Percentiles rank a stretch among this genome's conserved stretches.
These are phyloP conservation scores for Thozetella sp. DNA, from an alignment of 495 filamentous ascomycete genomes.

Conservation along the genomic window DNA sequence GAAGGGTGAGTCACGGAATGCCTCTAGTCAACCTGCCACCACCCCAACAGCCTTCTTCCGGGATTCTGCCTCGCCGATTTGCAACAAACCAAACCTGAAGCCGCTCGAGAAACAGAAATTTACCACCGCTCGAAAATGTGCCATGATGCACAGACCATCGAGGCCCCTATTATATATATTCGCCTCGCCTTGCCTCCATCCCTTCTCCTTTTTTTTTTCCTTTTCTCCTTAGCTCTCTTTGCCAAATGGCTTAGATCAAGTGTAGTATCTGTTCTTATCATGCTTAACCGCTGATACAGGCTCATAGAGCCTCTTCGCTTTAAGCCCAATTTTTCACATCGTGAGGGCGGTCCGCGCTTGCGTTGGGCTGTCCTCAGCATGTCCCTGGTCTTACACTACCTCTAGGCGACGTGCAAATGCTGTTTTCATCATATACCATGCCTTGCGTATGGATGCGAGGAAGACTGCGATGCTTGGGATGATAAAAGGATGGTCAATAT, in stretches of 20 bases:
- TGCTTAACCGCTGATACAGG: neutral
- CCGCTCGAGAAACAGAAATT: no score
- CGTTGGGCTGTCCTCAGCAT: neutral
- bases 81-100: no score
- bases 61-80: no score
- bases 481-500: slow-evolving; percentile 27
- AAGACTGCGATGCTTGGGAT: neutral
- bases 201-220: no score
- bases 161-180: no score
- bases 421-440: neutral
- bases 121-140: no score
- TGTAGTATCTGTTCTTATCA: neutral
- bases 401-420: neutral
- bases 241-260: neutral
- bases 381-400: neutral
- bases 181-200: no score
- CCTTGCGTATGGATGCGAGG: neutral
- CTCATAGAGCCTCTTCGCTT: neutral
- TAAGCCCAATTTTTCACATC: neutral
- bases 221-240: no score
- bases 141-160: no score
- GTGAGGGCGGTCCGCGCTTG: neutral
- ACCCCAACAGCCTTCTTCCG: no score
- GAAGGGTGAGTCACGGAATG: no score
- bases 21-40: no score